Base-by-base conservation (phyloP, 441 rosid genomes). In the Populus tomentosa region DNA sequence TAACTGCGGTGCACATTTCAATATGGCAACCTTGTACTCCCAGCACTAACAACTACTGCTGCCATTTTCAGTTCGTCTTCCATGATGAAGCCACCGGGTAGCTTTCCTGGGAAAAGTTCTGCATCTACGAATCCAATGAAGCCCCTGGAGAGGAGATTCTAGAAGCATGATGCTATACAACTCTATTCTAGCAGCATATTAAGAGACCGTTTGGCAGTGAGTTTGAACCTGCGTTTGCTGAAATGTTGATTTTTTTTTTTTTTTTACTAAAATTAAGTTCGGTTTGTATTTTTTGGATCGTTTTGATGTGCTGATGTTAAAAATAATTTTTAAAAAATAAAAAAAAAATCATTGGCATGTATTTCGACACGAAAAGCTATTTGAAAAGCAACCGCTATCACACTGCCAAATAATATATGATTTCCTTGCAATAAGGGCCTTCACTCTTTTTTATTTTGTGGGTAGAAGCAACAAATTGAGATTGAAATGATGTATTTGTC, bases 61-160 rank as follows among this genome's bases (percentile, higher is more conserved):
- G 64, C 42, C 72, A 65, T 32, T 4, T 38, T 10, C 88, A 89
- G 90, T 40, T 67, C 78, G 28, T 61, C 87, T 53, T 28, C 87
- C 50, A 18, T 73, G 30, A 67, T 50, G 7, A 85, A 79, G 73
- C 75, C 61, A 53, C n/a, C 82, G 0, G 63, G 76, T 35, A 74
- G 81, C 33, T 70, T 85, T 40, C 28, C 65, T 7, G 69, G 86
- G 21, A 79, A 79, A 56, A 82, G 63, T 69, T 67, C 81, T 74
- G 84, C 88, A 67, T 79, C 90, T 42, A 84, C 88, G 13, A 81
- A 78, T 76, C 84, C 28, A n/a, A 61, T 72, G 73, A 84, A 78
- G 70, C 80, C 88, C 4, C 35, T 71, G 0, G 63, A 62, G 26
- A 83, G 87, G 78, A 84, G 85, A 88, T 75, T 77, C 23, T 90